phyloP scores from a whole-genome alignment of 257 asterid species.

The Nicotiana sylvestris region DNA sequence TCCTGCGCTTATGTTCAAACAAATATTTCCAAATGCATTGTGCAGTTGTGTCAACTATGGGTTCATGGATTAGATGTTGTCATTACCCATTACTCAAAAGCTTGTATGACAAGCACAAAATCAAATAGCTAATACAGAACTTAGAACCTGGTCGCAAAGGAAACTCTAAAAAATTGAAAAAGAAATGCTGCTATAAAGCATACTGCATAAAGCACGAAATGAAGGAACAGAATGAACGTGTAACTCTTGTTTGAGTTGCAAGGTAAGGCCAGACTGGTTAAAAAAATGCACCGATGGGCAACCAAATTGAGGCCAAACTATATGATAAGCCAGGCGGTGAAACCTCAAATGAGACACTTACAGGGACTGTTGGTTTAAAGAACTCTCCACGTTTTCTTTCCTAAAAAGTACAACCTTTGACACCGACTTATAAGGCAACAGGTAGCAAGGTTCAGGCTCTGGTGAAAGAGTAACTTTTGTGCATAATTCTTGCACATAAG shows the following conservation, averaged over 20 bases:
- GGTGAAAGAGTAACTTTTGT: background rate
- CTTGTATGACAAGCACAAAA: conserved; percentile 4
- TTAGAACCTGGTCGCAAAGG: background rate
- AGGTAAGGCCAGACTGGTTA: background rate
- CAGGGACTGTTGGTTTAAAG: background rate
- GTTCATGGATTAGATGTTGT: background rate
- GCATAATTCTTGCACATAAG: background rate
- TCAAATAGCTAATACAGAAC: background rate
- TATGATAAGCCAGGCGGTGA: background rate
- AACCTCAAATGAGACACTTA: background rate
- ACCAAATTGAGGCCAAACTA: background rate
- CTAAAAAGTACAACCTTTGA: background rate
- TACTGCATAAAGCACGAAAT: background rate
- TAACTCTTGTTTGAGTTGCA: background rate
- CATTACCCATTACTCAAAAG: background rate
- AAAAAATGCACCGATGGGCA: background rate
- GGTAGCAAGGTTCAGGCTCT: background rate
- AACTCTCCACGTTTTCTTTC: conserved; percentile 4
- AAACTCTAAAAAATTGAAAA: background rate
- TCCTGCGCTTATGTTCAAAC: background rate
- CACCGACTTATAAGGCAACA: background rate
- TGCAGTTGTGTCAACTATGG: background rate
- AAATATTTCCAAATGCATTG: background rate
- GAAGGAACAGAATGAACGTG: background rate
- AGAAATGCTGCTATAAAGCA: background rate